Base-by-base conservation (phyloP, 2,329 filamentous ascomycete species). In the Eurotiales sp. region DNA sequence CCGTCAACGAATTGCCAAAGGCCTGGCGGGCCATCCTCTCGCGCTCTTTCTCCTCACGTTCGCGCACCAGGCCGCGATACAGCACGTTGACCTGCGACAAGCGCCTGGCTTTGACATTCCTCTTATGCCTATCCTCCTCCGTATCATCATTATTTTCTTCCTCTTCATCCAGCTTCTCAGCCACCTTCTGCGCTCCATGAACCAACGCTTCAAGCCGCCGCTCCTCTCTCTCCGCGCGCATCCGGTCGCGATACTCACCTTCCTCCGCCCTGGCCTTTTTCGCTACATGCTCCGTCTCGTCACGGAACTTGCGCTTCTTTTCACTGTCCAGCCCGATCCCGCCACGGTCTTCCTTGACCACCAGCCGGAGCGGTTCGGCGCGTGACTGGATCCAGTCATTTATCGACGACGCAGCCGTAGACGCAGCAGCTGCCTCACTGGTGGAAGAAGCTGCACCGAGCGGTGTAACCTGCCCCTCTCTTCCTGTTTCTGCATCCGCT, bases 261-360 rank as follows among this genome's bases (percentile, higher is more conserved):
- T 87, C 85, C 37, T 88, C 77, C 44, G 80, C 78, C 65, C 82
- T 84, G 12, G 77, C 70, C 64, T 75, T 79, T 69, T 90, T 90
- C 46, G 75, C 71, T 34, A 76, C 64, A 29, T 70, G 67, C 57
- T 80, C 79, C 49, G 34, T 30, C 23, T 82, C 80, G 67, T 90
- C 86, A 39, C 80, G 72, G 19, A 80, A 71, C 64, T 87, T 91
- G 57, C 89, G 79, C 75, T 95, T 96, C 72, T 85, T 85, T 67
- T 93, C 90, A 4, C 79, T 83, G 57, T 93, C 89, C 60, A 92
- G 72, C 0, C 93, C 92, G 58, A 97, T 90, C 1, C 92, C 93
- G 14, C 83, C 85, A 2, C 87, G 80, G 61, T 87, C 87, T 47
- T 90, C 87, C 67, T 93, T 95, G 63, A 95, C 72, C 52, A 79